Base-by-base conservation (phyloP, 139 green algal species). In the Helicosporidium sp. region DNA sequence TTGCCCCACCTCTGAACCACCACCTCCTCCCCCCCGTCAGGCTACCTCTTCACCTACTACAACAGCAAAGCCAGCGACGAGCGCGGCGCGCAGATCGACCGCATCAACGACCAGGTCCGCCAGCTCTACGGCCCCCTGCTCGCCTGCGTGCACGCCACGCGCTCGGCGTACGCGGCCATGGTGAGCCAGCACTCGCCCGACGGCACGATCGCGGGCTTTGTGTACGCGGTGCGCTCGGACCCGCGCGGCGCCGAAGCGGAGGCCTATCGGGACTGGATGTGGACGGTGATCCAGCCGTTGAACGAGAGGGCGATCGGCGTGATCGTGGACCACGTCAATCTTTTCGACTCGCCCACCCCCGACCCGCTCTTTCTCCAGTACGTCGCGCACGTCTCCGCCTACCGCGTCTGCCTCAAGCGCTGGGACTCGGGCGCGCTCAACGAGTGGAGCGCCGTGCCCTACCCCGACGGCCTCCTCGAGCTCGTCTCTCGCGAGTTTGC, bases 51-150 rank as follows among this genome's bases (percentile, higher is more conserved):
- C 51, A 82, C 78, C 4, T 89, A 80, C 49, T 84, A 72, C 58
- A 80, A 89, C 52, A 72, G 53, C 3, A 80, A 79, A n/a, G 54
- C 68, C 26, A 68, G 63, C 2, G 76, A 91, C 39, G 75, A 89
- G 54, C 64, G 82, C 4, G 82, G 87, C 43, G 76, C 76, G 0
- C 66, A 77, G 25, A 91, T 93, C 22, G 78, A 93, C 17, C 61
- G 82, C 4, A 58, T 86, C 20, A 91, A 89, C 48, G 62, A 81
- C 29, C 82, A 93, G 66, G 76, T 81, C 19, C 46, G 50, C 36
- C 35, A 73, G 2, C 72, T 92, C 16, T 88, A 87, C 47, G 81
- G 81, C 5, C 79, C 81, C 1, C 60, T 89, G 55, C 64, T 93
- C 47, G 75, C 83, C 1, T 80, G 68, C 37, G 74, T 92, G 28